A percentile compares a stretch with the other conserved stretches of the same genome.
Evolutionary conservation across 768 basidiomycete species (phyloP).

Genomic region (Amanita fuliginea): DNA sequence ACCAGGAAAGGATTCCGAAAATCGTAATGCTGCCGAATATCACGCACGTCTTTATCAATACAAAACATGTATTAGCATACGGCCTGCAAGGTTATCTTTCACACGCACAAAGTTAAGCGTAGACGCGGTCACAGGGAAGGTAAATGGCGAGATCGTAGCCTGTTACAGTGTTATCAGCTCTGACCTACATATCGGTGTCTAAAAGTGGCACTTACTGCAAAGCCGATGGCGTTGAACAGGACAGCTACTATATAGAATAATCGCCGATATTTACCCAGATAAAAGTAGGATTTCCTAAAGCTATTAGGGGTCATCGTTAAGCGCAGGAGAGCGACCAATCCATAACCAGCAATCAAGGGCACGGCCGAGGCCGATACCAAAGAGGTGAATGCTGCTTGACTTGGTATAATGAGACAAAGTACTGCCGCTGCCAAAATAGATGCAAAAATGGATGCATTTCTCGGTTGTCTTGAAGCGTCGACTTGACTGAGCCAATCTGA

Average conservation of each 20-base stretch:
- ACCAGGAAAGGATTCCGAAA: conserved; percentile 71
- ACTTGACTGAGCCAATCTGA: conserved; percentile 78
- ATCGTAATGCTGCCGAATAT: conserved; percentile 78
- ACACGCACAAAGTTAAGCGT: conserved; percentile 78
- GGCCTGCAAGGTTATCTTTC: background rate
- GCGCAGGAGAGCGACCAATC: conserved; percentile 66
- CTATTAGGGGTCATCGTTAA: conserved; percentile 70
- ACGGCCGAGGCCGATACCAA: conserved; percentile 78
- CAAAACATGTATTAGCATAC: too few relatives aligned
- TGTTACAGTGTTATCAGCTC: conserved; percentile 16
- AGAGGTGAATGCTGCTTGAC: conserved; percentile 87
- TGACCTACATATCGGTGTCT: background rate
- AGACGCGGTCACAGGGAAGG: conserved; percentile 65
- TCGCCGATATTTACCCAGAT: conserved; percentile 52
- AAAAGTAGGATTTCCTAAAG: conserved; percentile 68
- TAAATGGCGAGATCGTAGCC: conserved; percentile 82
- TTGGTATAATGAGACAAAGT: conserved; percentile 80
- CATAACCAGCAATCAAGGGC: conserved; percentile 85
- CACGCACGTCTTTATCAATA: conserved; percentile 38
- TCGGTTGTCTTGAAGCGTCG: conserved; percentile 60
- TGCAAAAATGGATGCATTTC: conserved; percentile 81
- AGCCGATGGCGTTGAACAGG: conserved; percentile 64
- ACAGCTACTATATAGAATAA: conserved; percentile 60
- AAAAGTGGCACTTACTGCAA: conserved; percentile 44
- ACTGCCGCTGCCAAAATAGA: conserved; percentile 62